phyloP scores from a whole-genome alignment of 768 basidiomycete genomes.

The Pholiota conissans region DNA sequence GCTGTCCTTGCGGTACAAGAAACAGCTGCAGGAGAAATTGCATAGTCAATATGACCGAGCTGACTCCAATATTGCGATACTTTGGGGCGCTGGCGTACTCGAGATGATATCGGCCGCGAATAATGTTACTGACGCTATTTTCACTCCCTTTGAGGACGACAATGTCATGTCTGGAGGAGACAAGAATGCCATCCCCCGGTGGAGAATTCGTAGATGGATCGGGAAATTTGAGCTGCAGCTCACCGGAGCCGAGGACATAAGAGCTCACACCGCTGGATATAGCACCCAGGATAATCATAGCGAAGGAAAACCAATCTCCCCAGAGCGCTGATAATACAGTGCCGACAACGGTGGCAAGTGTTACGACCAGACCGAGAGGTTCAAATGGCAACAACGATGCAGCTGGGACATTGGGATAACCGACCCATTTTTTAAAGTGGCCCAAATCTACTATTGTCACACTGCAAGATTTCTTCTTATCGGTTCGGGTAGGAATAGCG shows the following conservation, averaged over 20 bases:
- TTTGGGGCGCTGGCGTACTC: constrained; percentile 10
- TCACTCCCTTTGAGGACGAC: constrained; percentile 17
- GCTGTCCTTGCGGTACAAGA: constrained; percentile 17
- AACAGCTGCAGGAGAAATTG: constrained; percentile 21
- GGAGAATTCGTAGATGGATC: constrained; percentile 16
- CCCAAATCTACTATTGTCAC: constrained; percentile 14
- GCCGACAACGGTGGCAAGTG: constrained; percentile 8
- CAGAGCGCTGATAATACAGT: constrained; percentile 13
- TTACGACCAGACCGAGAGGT: constrained; percentile 9
- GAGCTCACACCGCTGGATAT: constrained; percentile 17
- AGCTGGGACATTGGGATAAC: constrained; percentile 8
- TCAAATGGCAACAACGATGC: constrained; percentile 9
- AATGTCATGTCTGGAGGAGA: constrained; percentile 7
- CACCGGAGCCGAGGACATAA: constrained; percentile 16
- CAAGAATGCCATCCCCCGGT: constrained; percentile 16
- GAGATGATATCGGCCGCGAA: constrained; percentile 13
- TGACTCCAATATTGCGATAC: constrained; percentile 15
- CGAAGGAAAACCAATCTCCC: constrained; percentile 18
- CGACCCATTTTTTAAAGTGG: constrained; percentile 3
- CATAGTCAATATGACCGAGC: constrained; percentile 12
- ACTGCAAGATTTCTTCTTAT: background rate
- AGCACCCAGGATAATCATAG: constrained; percentile 15
- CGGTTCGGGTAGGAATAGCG: background rate
- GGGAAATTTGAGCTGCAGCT: constrained; percentile 9
- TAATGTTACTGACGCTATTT: constrained; percentile 13